Conservation (phyloP, 2,329 filamentous ascomycete genomes). For the Massarina eburnea region DNA sequence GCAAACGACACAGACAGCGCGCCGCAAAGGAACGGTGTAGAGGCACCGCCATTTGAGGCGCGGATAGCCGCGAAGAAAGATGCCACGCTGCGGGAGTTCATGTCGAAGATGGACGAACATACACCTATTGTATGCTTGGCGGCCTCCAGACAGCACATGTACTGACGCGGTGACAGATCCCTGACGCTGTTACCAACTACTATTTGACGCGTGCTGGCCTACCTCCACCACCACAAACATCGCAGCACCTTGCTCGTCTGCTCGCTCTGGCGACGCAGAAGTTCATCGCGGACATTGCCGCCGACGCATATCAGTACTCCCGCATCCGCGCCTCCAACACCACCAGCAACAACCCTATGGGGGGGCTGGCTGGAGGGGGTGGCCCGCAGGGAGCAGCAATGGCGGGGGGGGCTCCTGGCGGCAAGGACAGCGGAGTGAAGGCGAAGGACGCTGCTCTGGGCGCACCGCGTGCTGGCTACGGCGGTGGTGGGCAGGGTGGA, state of each 20-base stretch:
- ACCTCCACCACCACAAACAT: constrained; percentile 86
- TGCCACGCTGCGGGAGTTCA: constrained; percentile 85
- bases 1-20: constrained; percentile 37
- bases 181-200: constrained; percentile 95
- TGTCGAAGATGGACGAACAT: constrained; percentile 97
- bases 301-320: constrained; percentile 96
- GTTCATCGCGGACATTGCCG: constrained; percentile 95
- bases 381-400: constrained; percentile 64
- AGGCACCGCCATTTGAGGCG: constrained; percentile 58
- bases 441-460: constrained; percentile 52
- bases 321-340: constrained; percentile 93
- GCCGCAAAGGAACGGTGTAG: constrained; percentile 37
- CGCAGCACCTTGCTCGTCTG: constrained; percentile 85
- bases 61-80: constrained; percentile 83
- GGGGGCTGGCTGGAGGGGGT: constrained; percentile 67
- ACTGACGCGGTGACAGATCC: constrained; percentile 65
- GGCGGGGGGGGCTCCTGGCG: constrained; percentile 56
- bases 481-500: constrained; percentile 85
- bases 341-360: constrained; percentile 88
- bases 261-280: constrained; percentile 98
- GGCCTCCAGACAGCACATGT: constrained; percentile 1
- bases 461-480: constrained; percentile 55
- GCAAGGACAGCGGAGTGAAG: constrained; percentile 45
- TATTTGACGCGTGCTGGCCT: constrained; percentile 96
- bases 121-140: constrained; percentile 78